Evolutionary conservation across 2,329 filamentous ascomycete genomes (phyloP), one percentile per base, ranked within the genome.

Genomic region (Fusarium sp.): DNA sequence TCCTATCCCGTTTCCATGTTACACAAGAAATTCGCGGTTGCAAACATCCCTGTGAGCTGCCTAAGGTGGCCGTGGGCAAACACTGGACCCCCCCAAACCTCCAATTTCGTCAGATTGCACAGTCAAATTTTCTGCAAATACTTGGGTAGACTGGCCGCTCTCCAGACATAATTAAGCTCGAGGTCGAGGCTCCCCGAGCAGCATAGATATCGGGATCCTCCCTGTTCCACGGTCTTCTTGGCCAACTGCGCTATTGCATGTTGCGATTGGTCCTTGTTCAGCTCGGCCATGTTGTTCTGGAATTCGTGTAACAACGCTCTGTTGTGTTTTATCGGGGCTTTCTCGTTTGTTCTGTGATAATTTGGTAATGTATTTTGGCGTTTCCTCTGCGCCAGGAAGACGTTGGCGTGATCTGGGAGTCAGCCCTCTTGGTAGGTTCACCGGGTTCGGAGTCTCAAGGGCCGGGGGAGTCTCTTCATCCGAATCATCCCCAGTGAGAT

Each of bases 71-170:
- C 26, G 26, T 26, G 10, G 7, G 7, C 32, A 22, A 28, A 38
- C n/a, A 36, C 13, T 36, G 12, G 7, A 38, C 28, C 18, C 28
- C 18, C 7, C 32, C 24, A 36, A 28, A 7, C 24, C n/a, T 17
- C n/a, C 6, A 26, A 22, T 4, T 22, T 26, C 32, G 6, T 26
- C 32, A 6, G n/a, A n/a, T n/a, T n/a, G n/a, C n/a, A n/a, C n/a
- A n/a, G 15, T 13, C 24, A 28, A 10, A 14, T 13, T 8, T 13
- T 6, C 24, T 22, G 11, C 8, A n/a, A 18, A 14, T 12, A 5
- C 20, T 2, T 7, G 1, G 2, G 3, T 13, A 5, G 6, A 1
- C 20, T 55, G 34, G 20, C 24, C 5, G 3, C 4, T 28, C 24
- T 39, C 34, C 4, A 10, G 10, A 6, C 11, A 12, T 4, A 17